A percentile compares a stretch with the other conserved stretches of the same genome.
Evolutionary conservation across 2,329 filamentous ascomycete species (phyloP).

Genomic region (Orbilia quercus): DNA sequence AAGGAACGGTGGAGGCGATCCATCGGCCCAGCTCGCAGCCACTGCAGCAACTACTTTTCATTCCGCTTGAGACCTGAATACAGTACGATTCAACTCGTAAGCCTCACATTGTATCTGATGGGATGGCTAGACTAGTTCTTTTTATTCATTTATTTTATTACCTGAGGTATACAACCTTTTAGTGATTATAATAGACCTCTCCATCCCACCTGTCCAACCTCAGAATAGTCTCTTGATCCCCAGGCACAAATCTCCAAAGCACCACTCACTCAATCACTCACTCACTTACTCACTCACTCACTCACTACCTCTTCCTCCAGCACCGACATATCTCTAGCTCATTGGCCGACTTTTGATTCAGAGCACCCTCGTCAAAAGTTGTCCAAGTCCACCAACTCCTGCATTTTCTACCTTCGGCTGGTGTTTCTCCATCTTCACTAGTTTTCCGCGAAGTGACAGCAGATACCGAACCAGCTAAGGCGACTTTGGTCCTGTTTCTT

Average conservation of each 20-base stretch:
- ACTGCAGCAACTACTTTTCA: background rate
- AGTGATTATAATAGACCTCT: background rate
- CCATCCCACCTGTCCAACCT: background rate
- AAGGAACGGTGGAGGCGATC: background rate
- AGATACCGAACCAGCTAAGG: slow-evolving; percentile 8
- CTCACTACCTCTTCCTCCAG: no score
- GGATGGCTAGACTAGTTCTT: no score
- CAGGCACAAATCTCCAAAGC: slow-evolving; percentile 10
- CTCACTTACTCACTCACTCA: no score
- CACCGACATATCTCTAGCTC: no score
- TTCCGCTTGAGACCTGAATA: no score
- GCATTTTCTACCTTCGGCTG: slow-evolving; percentile 1
- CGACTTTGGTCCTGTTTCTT: slow-evolving; percentile 6
- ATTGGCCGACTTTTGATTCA: background rate
- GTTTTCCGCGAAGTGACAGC: background rate
- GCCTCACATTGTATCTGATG: no score
- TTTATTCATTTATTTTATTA: background rate
- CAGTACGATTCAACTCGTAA: no score
- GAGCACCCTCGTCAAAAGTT: background rate
- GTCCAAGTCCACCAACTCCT: background rate
- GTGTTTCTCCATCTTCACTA: slow-evolving; percentile 1
- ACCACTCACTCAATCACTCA: slow-evolving; percentile 4
- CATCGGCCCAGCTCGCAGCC: background rate
- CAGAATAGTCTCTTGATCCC: slow-evolving; percentile 9
- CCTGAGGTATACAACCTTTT: background rate